These are phyloP conservation scores for Tetrahymena thermophila DNA, from an alignment of 73 alveolate species.

Conservation along the genomic window DNA sequence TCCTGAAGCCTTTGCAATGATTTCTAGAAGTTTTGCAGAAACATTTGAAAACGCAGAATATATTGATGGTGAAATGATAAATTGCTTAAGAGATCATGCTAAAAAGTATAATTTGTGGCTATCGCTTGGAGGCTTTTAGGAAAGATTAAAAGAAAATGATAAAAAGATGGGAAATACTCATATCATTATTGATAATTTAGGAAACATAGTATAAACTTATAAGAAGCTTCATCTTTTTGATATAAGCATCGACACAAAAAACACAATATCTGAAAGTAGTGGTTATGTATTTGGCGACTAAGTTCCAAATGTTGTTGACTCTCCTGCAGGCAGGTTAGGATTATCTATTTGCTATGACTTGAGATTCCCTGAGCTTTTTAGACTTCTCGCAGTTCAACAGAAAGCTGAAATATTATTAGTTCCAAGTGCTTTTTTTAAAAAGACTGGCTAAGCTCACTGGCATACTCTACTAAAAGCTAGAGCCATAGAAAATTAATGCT, in stretches of 20 bases:
- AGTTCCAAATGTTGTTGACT: conserved; percentile 45
- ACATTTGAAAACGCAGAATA: conserved; percentile 53
- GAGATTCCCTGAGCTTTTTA: conserved; percentile 79
- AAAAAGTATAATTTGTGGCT: conserved; percentile 57
- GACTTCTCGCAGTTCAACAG: conserved; percentile 45
- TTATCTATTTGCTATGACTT: conserved; percentile 71
- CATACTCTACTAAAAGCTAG: conserved; percentile 71
- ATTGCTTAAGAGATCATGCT: conserved; percentile 56
- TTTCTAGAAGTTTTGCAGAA: conserved; percentile 43
- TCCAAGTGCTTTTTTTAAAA: conserved; percentile 73
- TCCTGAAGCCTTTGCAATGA: conserved; percentile 59
- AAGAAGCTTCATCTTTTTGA: conserved; percentile 75
- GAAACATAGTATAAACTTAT: conserved; percentile 55
- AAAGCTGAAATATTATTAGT: conserved; percentile 71
- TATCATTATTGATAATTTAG: conserved; percentile 62
- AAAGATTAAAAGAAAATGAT: conserved; percentile 13
- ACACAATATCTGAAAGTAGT: conserved; percentile 50
- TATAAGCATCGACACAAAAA: conserved; percentile 48
- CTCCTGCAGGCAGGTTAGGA: conserved; percentile 79
- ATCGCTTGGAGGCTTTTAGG: conserved; percentile 76
- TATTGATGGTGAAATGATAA: conserved; percentile 50
- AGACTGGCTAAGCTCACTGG: conserved; percentile 89
- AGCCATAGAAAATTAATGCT: conserved; percentile 81
- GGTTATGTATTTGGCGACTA: conserved; percentile 46
- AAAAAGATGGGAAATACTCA: conserved; percentile 57